A percentile compares a stretch with the other conserved stretches of the same genome.
Conservation (phyloP, 2,329 filamentous ascomycete genomes). For the Fusarium sororula region DNA sequence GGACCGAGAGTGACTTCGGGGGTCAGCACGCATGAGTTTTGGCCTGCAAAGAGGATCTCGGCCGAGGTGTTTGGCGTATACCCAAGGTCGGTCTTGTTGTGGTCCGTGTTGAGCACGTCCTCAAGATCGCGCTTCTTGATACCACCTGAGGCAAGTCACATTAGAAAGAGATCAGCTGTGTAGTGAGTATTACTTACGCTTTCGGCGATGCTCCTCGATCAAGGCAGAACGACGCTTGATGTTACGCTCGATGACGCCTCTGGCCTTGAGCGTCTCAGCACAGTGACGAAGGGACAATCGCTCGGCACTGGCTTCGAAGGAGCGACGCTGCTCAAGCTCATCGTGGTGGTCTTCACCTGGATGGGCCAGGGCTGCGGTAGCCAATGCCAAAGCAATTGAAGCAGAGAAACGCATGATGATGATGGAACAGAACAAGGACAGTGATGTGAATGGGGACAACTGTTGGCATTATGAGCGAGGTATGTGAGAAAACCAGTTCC, state of each 20-base stretch:
- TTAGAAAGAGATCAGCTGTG: not conserved
- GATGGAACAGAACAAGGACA: not conserved
- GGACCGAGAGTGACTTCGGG: conserved; percentile 62
- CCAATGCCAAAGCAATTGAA: not conserved
- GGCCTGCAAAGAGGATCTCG: conserved; percentile 49
- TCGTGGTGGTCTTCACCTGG: conserved; percentile 3
- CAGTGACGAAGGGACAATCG: conserved; percentile 55
- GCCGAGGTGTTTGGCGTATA: conserved; percentile 45
- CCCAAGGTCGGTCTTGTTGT: conserved; percentile 50
- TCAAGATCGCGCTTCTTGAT: conserved; percentile 47
- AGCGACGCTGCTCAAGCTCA: not conserved
- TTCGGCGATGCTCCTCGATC: conserved; percentile 53
- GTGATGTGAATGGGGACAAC: not conserved
- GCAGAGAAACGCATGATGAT: not conserved
- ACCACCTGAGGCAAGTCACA: not conserved
- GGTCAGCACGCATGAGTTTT: conserved; percentile 56
- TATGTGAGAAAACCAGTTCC: not conserved
- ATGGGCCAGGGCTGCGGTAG: not conserved
- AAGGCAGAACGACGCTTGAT: conserved; percentile 54
- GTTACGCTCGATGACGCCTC: conserved; percentile 55
- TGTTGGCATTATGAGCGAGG: too few species aligned
- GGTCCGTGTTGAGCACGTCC: conserved; percentile 45
- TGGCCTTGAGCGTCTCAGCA: conserved; percentile 54
- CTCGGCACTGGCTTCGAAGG: not conserved
- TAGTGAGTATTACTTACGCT: conserved; percentile 35